Evolutionary conservation across 345 rosid species (phyloP), one percentile per base, ranked within the genome.

Genomic region (Moricandia moricandioides): DNA sequence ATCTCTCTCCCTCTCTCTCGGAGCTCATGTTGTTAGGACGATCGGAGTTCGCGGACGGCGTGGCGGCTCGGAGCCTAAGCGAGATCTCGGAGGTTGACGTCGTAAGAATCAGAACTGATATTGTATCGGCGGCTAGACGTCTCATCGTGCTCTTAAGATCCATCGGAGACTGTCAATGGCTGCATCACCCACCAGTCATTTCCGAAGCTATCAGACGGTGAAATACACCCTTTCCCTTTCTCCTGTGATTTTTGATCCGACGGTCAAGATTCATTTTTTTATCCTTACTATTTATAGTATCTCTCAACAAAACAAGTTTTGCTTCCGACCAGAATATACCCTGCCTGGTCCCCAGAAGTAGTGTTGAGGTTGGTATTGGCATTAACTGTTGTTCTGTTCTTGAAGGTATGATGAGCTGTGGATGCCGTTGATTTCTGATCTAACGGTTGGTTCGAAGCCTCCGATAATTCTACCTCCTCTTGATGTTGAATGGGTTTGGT

Each of bases 401-500:
- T 73, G 18, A 61, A 92, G 98, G 88, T 93, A 93, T 63, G 95
- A 93, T 31, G 87, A 88, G 85, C 82, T 93, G 2, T 93, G 98
- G 98, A 88, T 93, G 97, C 98, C 97, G 82, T 81, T 93, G 87
- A 80, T 89, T 73, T 80, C 87, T 81, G 94, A 88, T 86, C 82
- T 88, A 76, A 84, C 83, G 76, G 87, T 73, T 82, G 90, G 87
- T 70, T 69, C 84, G 31, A 75, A 79, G 69, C 86, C 92, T 62
- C 89, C 94, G 0, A 72, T 88, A 83, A 68, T 93, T 47, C 86
- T 93, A 33, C 95, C 98, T 78, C 98, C 98, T 29, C 56, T 93
- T 45, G 98, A 93, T 86, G 62, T 93, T 66, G 97, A 91, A 81
- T 93, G 98, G 97, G 90, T 93, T 80, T 93, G 97, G 97, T 88